A percentile compares a stretch with the other conserved stretches of the same genome.
These are phyloP conservation scores for Leccinum idahoense DNA, from an alignment of 1,284 basidiomycete species.

Conservation along the genomic window DNA sequence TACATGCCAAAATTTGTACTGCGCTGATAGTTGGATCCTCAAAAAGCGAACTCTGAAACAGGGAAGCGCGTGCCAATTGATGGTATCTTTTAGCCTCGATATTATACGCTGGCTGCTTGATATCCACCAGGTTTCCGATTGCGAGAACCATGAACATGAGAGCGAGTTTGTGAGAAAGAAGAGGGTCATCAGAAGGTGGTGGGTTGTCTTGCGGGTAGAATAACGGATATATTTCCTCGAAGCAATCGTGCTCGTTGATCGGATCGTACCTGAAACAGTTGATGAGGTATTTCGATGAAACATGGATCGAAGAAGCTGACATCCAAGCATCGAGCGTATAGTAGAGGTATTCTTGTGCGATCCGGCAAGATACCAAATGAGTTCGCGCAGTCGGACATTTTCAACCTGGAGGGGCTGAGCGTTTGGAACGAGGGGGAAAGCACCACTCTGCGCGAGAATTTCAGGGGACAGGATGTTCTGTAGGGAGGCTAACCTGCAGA, in stretches of 20 bases:
- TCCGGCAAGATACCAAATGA: constrained; percentile 68
- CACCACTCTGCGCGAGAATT: constrained; percentile 56
- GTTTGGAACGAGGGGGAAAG: constrained; percentile 58
- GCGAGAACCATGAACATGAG: constrained; percentile 73
- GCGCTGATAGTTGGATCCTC: constrained; percentile 70
- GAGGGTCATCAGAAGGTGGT: constrained; percentile 49
- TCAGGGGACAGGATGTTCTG: constrained; percentile 54
- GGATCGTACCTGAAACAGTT: constrained; percentile 61
- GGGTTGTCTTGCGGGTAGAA: constrained; percentile 53
- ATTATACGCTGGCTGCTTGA: constrained; percentile 57
- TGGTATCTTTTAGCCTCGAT: constrained; percentile 76
- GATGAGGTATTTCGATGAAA: constrained; percentile 10
- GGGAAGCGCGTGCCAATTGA: constrained; percentile 64
- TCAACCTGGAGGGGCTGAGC: constrained; percentile 39
- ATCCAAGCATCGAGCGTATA: constrained; percentile 74
- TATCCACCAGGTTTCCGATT: constrained; percentile 69
- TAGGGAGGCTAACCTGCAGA: constrained; percentile 45
- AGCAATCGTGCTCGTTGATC: constrained; percentile 59
- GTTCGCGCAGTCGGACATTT: constrained; percentile 45
- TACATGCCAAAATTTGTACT: constrained; percentile 63
- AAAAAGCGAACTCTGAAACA: constrained; percentile 68
- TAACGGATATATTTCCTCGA: constrained; percentile 55
- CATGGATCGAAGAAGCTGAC: constrained; percentile 34
- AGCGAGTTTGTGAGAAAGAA: constrained; percentile 61
- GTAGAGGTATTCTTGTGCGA: constrained; percentile 55